Percentiles rank a stretch among this genome's conserved stretches.
Evolutionary conservation across 805 yeast species (phyloP).

Genomic region (Candida anglica): DNA sequence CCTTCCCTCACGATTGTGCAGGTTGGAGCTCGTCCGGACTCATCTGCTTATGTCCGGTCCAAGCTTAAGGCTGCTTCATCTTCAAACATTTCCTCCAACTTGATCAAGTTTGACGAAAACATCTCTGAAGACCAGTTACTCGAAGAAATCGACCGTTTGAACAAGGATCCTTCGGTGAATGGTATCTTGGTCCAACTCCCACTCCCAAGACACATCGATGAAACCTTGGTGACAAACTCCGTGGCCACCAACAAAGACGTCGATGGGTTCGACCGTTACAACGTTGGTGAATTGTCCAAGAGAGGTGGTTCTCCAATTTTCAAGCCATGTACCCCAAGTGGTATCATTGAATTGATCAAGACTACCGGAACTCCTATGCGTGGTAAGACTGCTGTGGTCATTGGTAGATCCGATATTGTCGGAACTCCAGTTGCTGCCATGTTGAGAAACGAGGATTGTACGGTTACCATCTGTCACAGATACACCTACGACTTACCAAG

Average conservation of each 20-base stretch:
- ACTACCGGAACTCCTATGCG: slow-evolving; percentile 60
- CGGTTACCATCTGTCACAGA: slow-evolving; percentile 86
- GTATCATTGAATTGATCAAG: slow-evolving; percentile 76
- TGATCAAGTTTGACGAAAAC: slow-evolving; percentile 60
- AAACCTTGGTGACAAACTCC: slow-evolving; percentile 72
- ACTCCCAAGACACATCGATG: slow-evolving; percentile 75
- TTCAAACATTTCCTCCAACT: slow-evolving; percentile 68
- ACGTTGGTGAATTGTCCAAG: slow-evolving; percentile 87
- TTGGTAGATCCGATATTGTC: slow-evolving; percentile 94
- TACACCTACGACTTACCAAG: slow-evolving; percentile 58
- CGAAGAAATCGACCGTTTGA: slow-evolving; percentile 56
- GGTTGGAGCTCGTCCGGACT: slow-evolving; percentile 87
- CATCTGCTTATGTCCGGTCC: slow-evolving; percentile 87
- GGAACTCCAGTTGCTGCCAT: slow-evolving; percentile 90
- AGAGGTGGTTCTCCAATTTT: slow-evolving; percentile 80
- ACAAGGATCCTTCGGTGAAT: slow-evolving; percentile 72
- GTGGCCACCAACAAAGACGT: slow-evolving; percentile 87
- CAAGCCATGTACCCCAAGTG: slow-evolving; percentile 94
- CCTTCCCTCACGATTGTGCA: slow-evolving; percentile 84
- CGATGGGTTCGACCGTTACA: slow-evolving; percentile 88
- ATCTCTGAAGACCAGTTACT: slow-evolving; percentile 60
- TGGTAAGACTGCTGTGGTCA: slow-evolving; percentile 86
- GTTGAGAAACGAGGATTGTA: slow-evolving; percentile 74
- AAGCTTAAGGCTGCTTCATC: slow-evolving; percentile 86
- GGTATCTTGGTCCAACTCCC: slow-evolving; percentile 92